Percentiles rank a stretch among this genome's conserved stretches.
Conservation (phyloP, 257 asterid species). For the Plantago ovata region DNA sequence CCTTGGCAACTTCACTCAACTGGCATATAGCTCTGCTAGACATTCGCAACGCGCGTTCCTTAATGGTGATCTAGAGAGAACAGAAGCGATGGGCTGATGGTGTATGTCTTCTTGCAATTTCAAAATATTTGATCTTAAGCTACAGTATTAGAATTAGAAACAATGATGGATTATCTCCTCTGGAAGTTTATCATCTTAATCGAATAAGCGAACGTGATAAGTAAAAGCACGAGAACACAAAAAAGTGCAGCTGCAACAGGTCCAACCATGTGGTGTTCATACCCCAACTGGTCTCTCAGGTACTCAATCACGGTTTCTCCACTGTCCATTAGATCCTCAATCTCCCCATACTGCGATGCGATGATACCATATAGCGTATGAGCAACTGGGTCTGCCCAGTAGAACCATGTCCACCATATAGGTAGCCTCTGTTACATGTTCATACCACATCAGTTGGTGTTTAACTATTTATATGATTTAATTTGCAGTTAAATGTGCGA, state of each 20-base stretch:
- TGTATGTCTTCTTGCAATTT: no score
- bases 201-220: slow-evolving; percentile 31
- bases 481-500: background rate
- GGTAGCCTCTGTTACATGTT: slow-evolving; percentile 52
- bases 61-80: no score
- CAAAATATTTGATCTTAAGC: no score
- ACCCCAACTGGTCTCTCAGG: slow-evolving; percentile 32
- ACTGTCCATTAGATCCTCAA: slow-evolving; percentile 20
- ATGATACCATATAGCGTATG: slow-evolving; percentile 65
- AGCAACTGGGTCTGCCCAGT: slow-evolving; percentile 57
- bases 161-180: slow-evolving; percentile 27
- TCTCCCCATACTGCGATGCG: slow-evolving; percentile 59
- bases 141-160: no score
- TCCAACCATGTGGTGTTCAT: slow-evolving; percentile 32
- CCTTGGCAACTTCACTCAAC: no score
- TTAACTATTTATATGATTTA: no score
- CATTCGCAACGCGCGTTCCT: no score
- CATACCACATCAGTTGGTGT: background rate
- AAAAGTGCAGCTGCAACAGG: slow-evolving; percentile 27
- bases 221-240: slow-evolving; percentile 25
- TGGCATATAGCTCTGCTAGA: no score
- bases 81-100: no score
- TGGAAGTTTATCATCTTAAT: slow-evolving; percentile 44
- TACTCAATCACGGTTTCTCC: slow-evolving; percentile 25
- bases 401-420: slow-evolving; percentile 88